Conservation (phyloP, 768 basidiomycete genomes). For the Leccinellum rugosiceps region DNA sequence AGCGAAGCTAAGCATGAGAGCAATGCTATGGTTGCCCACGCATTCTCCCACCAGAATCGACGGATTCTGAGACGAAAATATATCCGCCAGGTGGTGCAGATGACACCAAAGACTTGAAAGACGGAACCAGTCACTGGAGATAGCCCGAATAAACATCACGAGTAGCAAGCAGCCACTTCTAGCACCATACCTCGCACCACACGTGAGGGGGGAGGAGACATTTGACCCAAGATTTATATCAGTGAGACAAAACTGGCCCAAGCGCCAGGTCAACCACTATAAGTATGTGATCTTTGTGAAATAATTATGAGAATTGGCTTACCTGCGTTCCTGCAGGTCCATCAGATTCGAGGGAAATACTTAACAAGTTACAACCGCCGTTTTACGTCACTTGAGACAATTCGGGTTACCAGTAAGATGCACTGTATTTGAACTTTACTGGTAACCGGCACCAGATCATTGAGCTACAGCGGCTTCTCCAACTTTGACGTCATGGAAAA, state of each 20-base stretch:
- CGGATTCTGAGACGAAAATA: conserved; percentile 13
- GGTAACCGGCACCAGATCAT: too few species aligned
- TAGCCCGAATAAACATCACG: background rate
- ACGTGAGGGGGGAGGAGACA: background rate
- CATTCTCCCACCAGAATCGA: conserved; percentile 21
- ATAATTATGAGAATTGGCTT: background rate
- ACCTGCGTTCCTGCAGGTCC: background rate
- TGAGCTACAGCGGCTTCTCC: too few species aligned
- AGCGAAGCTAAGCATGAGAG: conserved; percentile 5
- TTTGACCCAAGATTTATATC: background rate
- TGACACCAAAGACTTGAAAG: background rate
- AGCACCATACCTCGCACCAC: conserved; percentile 5
- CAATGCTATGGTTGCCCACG: conserved; percentile 9
- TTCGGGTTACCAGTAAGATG: too few species aligned
- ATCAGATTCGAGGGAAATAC: too few species aligned
- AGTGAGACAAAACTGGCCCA: background rate
- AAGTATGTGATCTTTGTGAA: background rate
- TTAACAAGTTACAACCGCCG: too few species aligned
- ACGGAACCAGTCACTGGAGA: background rate
- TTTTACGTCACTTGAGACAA: too few species aligned
- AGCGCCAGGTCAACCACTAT: background rate
- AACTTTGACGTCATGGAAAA: too few species aligned
- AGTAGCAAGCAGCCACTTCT: background rate
- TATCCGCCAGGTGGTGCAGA: conserved; percentile 13
- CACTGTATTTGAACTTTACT: too few species aligned